phyloP scores from a whole-genome alignment of 805 yeast species.

The Yamadazyma phyllophila region DNA sequence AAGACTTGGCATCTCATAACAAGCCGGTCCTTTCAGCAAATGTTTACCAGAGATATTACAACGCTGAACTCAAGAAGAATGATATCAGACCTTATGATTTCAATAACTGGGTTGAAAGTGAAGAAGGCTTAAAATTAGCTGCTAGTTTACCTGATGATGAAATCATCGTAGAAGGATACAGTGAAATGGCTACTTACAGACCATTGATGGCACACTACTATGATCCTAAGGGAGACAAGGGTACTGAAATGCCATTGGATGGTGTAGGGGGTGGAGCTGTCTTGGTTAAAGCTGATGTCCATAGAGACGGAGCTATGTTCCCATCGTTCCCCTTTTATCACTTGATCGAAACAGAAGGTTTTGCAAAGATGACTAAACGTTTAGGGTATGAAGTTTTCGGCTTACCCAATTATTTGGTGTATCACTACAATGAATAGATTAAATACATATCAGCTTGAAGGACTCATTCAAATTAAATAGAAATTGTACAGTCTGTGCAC shows the following conservation, averaged over 20 bases:
- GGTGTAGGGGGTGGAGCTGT: conserved; percentile 99
- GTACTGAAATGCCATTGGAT: conserved; percentile 78
- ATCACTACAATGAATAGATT: conserved; percentile 74
- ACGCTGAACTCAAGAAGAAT: conserved; percentile 53
- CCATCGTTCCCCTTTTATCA: conserved; percentile 98
- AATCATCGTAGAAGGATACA: conserved; percentile 91
- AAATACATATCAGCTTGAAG: conserved; percentile 9
- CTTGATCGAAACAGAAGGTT: conserved; percentile 96
- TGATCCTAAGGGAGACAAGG: conserved; percentile 58
- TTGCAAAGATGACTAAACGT: conserved; percentile 96
- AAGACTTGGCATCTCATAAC: conserved; percentile 82
- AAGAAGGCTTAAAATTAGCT: conserved; percentile 77
- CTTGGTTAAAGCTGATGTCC: conserved; percentile 94
- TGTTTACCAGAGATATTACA: conserved; percentile 80
- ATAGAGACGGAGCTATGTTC: conserved; percentile 99
- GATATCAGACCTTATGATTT: conserved; percentile 85
- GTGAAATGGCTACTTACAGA: conserved; percentile 90
- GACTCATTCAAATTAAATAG: background rate
- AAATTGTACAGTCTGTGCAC: background rate
- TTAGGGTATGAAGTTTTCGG: conserved; percentile 90
- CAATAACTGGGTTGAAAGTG: conserved; percentile 92
- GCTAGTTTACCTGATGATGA: conserved; percentile 76
- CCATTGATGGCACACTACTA: conserved; percentile 90
- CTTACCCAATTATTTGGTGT: conserved; percentile 90
- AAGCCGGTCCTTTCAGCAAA: conserved; percentile 90